Base-by-base conservation (phyloP, 805 yeast species). In the Metschnikowia peoriensis region DNA sequence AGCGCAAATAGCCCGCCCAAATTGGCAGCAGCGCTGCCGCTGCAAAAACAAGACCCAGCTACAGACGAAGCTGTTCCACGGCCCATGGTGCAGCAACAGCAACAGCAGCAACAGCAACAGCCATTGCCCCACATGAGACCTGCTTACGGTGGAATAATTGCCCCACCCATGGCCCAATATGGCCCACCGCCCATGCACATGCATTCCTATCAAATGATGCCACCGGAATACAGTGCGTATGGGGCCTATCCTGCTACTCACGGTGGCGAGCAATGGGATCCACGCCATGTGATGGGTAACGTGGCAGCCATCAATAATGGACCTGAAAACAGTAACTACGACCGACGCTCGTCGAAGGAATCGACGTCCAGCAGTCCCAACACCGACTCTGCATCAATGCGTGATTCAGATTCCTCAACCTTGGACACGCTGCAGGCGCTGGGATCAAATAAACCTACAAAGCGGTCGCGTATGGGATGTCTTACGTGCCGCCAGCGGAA, bases 401-500 rank as follows among this genome's bases (percentile, higher is more conserved):
- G 37, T n/a, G 56, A 46, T 17, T 28, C 41, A 17, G 49, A 46
- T 8, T 22, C 38, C 28, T 34, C 42, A 4, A 43, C 40, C 1
- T 7, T 16, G 11, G 49, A 44, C 6, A 15, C 49, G 29, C 41
- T 46, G 38, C 49, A 35, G 16, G 22, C 27, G 15, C 27, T 16
- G 15, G 40, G 41, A 6, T 52, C 45, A 8, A 44, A 38, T 35
- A 57, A 55, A 17, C 62, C 62, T 7, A 59, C 73, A n/a, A 80
- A 73, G 59, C 71, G 89, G 51, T 82, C 87, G 15, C 75, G 89
- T 61, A 75, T 77, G 76, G 96, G 96, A 0, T 88, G 96, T 65
- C 71, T 86, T 41, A 86, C 96, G 1, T 88, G 96, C 60, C 78
- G 94, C 43, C 81, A 80, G 53, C 69, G 96, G 28, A 88, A 88